phyloP scores from a whole-genome alignment of 2,329 filamentous ascomycete species.

The Cercospora sesami region DNA sequence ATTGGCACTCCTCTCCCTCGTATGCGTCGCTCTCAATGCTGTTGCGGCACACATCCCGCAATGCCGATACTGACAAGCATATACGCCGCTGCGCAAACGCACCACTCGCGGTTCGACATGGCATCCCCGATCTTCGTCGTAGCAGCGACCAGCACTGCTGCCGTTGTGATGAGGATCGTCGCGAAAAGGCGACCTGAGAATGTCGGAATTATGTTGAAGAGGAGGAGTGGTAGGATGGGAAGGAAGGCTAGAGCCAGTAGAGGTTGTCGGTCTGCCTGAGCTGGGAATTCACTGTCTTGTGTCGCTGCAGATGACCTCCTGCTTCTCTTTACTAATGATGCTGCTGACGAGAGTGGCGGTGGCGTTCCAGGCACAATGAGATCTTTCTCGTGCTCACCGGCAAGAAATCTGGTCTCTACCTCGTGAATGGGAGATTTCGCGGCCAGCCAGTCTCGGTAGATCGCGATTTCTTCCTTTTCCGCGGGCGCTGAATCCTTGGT shows the following conservation, averaged over 20 bases:
- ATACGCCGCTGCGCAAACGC: constrained; percentile 42
- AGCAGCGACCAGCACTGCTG: constrained; percentile 37
- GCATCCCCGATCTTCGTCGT: constrained; percentile 40
- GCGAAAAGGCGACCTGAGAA: constrained; percentile 45
- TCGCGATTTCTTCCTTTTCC: constrained; percentile 52
- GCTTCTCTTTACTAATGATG: background rate
- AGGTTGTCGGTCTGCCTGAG: background rate
- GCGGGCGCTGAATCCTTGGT: constrained; percentile 55
- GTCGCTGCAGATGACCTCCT: background rate
- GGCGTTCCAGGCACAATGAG: constrained; percentile 47
- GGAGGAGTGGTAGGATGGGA: constrained; percentile 44
- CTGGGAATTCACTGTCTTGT: background rate
- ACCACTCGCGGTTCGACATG: constrained; percentile 45
- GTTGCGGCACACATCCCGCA: constrained; percentile 29
- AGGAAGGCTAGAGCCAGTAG: constrained; percentile 31
- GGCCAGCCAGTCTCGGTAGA: constrained; percentile 59
- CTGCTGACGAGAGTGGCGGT: background rate
- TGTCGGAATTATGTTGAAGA: constrained; percentile 47
- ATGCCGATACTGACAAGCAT: constrained; percentile 44
- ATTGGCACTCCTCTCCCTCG: background rate
- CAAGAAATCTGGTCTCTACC: constrained; percentile 61
- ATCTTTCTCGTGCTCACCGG: constrained; percentile 51
- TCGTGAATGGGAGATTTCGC: constrained; percentile 58
- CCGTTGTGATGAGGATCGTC: constrained; percentile 42
- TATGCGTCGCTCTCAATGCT: background rate